These are phyloP conservation scores for Ramaria rubella DNA, from an alignment of 768 basidiomycete genomes.

Conservation along the genomic window DNA sequence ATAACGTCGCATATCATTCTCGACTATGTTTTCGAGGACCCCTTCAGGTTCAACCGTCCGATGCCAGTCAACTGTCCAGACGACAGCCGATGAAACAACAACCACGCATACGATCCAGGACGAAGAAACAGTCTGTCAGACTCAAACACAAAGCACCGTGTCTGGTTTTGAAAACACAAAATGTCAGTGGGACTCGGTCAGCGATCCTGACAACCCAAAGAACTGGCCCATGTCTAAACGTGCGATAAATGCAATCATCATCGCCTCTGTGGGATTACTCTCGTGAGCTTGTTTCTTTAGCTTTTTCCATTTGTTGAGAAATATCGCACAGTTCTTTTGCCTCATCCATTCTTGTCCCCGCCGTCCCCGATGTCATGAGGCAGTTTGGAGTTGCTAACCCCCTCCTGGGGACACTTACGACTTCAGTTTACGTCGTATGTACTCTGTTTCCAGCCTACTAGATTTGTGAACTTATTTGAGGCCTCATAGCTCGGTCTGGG, in stretches of 20 bases:
- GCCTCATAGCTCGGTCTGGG: neutral
- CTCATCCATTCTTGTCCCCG: too few relatives aligned
- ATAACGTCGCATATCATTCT: too few relatives aligned
- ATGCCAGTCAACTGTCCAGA: too few relatives aligned
- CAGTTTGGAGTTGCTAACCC: neutral
- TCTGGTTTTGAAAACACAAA: neutral
- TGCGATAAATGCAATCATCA: neutral
- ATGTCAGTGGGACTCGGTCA: neutral
- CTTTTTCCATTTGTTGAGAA: neutral
- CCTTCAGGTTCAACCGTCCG: too few relatives aligned
- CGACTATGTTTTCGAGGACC: too few relatives aligned
- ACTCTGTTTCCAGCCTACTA: neutral
- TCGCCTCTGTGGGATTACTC: neutral
- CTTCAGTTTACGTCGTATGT: slow-evolving; percentile 5
- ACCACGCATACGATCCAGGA: neutral
- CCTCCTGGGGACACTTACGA: too few relatives aligned
- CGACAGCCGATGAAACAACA: neutral
- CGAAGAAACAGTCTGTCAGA: neutral
- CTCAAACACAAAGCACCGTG: neutral
- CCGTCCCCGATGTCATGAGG: too few relatives aligned
- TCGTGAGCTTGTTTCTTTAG: neutral
- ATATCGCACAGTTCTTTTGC: slow-evolving; percentile 10
- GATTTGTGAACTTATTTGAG: neutral
- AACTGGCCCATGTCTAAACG: too few relatives aligned
- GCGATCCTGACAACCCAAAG: too few relatives aligned